Conservation (phyloP, 2,329 filamentous ascomycete species). For the Colletotrichum simmondsii region DNA sequence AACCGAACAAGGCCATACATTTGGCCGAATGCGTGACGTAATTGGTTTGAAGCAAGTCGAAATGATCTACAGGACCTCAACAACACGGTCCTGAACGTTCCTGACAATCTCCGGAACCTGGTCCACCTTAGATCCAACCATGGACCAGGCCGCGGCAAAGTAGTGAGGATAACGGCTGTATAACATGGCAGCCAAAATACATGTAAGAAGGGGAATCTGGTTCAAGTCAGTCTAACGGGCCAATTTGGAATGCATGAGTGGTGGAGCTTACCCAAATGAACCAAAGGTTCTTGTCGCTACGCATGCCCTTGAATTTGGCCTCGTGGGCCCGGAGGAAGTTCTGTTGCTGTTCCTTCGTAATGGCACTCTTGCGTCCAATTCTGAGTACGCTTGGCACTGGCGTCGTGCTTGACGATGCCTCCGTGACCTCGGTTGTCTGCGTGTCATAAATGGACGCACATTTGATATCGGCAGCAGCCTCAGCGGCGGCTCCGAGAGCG, state of each 20-base stretch:
- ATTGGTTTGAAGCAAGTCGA: neutral
- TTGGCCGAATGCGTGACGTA: neutral
- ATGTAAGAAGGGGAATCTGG: constrained; percentile 61
- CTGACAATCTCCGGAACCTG: constrained; percentile 28
- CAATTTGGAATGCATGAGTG: too few species aligned
- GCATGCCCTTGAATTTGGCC: constrained; percentile 70
- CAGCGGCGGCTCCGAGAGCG: constrained; percentile 67
- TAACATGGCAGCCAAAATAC: constrained; percentile 60
- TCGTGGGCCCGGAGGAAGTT: constrained; percentile 70
- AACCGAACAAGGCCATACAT: constrained; percentile 6
- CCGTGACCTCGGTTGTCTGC: constrained; percentile 48
- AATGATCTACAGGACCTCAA: constrained; percentile 38
- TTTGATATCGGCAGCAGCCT: constrained; percentile 69
- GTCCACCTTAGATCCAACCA: constrained; percentile 31
- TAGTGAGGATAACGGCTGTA: constrained; percentile 63
- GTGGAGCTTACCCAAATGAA: constrained; percentile 71
- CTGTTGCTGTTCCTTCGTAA: constrained; percentile 74
- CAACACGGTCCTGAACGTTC: constrained; percentile 37
- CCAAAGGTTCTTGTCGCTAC: constrained; percentile 74
- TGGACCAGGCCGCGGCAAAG: constrained; percentile 38
- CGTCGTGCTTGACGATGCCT: constrained; percentile 36
- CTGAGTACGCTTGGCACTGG: constrained; percentile 56
- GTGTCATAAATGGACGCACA: constrained; percentile 64
- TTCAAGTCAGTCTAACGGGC: constrained; percentile 36
- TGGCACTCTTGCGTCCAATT: constrained; percentile 71